These are phyloP conservation scores for Oryza nivara DNA, from an alignment of 176 grass and related monocot genomes.

Conservation along the genomic window DNA sequence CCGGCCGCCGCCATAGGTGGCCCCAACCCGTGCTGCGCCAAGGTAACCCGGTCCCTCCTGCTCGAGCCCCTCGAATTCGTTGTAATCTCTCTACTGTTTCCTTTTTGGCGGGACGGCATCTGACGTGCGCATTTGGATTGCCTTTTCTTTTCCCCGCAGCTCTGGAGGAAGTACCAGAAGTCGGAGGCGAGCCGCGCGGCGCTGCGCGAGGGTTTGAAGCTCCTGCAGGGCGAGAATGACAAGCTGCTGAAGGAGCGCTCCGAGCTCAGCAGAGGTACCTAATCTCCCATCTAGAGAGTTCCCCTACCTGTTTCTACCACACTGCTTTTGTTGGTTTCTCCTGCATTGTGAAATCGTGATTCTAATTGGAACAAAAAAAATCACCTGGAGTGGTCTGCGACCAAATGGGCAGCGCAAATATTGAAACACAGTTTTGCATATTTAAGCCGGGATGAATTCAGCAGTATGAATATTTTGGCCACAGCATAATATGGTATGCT, in stretches of 20 bases:
- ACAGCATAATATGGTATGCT: background rate
- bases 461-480: background rate
- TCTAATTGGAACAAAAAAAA: background rate
- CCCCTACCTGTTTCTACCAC: background rate
- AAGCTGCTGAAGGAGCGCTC: constrained; percentile 54
- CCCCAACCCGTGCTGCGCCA: constrained; percentile 70
- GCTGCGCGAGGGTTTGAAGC: constrained; percentile 63
- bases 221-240: constrained; percentile 51
- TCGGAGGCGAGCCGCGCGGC: constrained; percentile 49
- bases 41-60: constrained; percentile 37
- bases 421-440: background rate
- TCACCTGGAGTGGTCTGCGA: background rate
- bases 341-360: constrained; percentile 15
- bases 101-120: background rate
- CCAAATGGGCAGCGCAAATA: background rate
- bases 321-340: constrained; percentile 21
- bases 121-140: background rate
- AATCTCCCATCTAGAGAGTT: background rate
- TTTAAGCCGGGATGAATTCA: background rate
- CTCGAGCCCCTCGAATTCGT: background rate
- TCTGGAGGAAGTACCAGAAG: constrained; percentile 72
- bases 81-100: background rate
- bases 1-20: background rate
- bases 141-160: constrained; percentile 36
- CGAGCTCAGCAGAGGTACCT: constrained; percentile 56